A percentile compares a stretch with the other conserved stretches of the same genome.
Conservation (phyloP, 192 early-diverging fungal genomes). For the Linnemannia hyalina region DNA sequence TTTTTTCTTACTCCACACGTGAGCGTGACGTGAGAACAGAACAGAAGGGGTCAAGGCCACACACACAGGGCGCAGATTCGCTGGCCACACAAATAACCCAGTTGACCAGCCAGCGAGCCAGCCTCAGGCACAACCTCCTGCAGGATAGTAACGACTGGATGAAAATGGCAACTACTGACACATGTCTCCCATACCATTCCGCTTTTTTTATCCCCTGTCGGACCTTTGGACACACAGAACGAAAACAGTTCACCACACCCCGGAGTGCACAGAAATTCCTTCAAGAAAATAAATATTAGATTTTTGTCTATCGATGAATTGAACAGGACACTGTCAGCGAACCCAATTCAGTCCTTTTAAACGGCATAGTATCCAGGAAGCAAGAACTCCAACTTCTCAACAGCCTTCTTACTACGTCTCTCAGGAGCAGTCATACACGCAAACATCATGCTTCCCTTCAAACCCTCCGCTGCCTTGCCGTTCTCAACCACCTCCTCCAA, state of each 20-base stretch:
- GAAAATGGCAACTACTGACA: not conserved
- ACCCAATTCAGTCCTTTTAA: not conserved
- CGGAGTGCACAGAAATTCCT: no score
- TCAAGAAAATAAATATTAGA: not conserved
- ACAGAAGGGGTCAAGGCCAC: not conserved
- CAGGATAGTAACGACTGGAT: not conserved
- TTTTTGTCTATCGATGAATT: not conserved
- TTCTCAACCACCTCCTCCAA: conserved; percentile 72
- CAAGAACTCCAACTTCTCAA: conserved; percentile 85
- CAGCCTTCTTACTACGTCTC: conserved; percentile 78
- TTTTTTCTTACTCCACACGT: not conserved
- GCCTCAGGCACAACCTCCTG: not conserved
- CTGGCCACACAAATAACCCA: not conserved
- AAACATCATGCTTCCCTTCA: conserved; percentile 88
- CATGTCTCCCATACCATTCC: not conserved
- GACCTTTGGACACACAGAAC: not conserved
- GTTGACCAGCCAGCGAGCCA: not conserved
- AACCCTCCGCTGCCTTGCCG: conserved; percentile 66
- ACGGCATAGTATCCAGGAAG: conserved; percentile 82
- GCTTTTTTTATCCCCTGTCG: not conserved
- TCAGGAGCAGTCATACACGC: conserved; percentile 86
- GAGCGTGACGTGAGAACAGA: conserved; percentile 2
- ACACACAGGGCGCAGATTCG: no score
- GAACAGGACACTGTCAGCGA: not conserved
- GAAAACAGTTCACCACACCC: not conserved